phyloP scores from a whole-genome alignment of 208 protist genomes.

The Acanthamoeba lenticulata region DNA sequence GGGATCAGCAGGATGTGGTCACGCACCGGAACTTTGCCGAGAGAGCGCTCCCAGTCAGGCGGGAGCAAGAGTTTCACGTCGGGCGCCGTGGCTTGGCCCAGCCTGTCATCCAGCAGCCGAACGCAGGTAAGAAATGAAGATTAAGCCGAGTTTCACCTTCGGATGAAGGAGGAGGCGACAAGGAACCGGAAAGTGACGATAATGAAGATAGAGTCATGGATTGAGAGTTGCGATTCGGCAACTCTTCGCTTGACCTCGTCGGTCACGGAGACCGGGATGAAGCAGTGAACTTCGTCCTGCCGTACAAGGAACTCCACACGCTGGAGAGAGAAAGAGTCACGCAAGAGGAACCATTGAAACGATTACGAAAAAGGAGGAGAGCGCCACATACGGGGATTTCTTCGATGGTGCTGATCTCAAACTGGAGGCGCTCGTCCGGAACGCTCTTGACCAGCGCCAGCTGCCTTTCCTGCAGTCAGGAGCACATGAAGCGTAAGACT shows the following conservation, averaged over 20 bases:
- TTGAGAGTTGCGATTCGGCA: neutral
- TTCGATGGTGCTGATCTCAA: slow-evolving; percentile 11
- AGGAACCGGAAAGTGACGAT: neutral
- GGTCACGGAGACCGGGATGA: neutral
- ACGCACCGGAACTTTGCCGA: neutral
- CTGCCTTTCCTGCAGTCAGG: neutral
- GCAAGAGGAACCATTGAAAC: neutral
- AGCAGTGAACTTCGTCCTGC: neutral
- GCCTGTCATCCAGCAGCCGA: neutral
- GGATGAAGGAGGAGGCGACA: too few relatives aligned
- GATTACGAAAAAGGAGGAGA: too few relatives aligned
- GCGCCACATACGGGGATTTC: neutral
- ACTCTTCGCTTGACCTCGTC: neutral
- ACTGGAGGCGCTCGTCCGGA: slow-evolving; percentile 4
- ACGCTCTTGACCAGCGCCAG: neutral
- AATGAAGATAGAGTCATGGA: too few relatives aligned
- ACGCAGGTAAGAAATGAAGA: neutral
- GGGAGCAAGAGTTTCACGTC: neutral
- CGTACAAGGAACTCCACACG: neutral
- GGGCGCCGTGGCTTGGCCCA: neutral
- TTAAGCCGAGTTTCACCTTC: too few relatives aligned
- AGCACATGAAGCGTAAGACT: neutral
- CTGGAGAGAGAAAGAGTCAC: neutral
- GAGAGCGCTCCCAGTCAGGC: neutral
- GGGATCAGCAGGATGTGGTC: neutral